phyloP scores from a whole-genome alignment of 2,329 filamentous ascomycete species.

The Raffaelea albimanens region DNA sequence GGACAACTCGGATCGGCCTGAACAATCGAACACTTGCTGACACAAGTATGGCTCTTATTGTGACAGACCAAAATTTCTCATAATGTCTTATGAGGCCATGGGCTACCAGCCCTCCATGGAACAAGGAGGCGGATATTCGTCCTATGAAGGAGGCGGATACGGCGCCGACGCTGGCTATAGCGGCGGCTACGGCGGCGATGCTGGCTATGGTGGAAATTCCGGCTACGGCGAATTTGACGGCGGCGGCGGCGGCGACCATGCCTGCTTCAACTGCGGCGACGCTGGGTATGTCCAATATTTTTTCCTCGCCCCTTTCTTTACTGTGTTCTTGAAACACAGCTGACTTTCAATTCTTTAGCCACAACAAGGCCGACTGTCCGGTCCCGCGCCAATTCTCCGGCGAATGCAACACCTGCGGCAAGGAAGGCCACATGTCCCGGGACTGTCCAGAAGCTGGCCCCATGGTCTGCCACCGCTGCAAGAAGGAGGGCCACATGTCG shows the following conservation, averaged over 20 bases:
- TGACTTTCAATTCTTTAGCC: slow-evolving; percentile 25
- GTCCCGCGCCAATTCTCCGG: slow-evolving; percentile 36
- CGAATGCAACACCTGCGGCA: slow-evolving; percentile 29
- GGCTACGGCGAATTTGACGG: slow-evolving; percentile 9
- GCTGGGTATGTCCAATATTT: slow-evolving; percentile 26
- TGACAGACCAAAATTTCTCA: not conserved
- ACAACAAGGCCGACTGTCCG: slow-evolving; percentile 54
- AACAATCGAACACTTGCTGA: no score
- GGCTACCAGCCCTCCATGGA: not conserved
- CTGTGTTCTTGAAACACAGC: no score
- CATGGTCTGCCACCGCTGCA: slow-evolving; percentile 29
- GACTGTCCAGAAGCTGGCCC: slow-evolving; percentile 34
- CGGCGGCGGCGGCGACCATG: slow-evolving; percentile 26
- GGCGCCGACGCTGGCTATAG: slow-evolving; percentile 7
- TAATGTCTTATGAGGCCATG: not conserved
- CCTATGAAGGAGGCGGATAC: slow-evolving; percentile 5
- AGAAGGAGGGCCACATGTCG: slow-evolving; percentile 41
- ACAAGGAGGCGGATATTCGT: not conserved
- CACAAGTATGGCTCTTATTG: no score
- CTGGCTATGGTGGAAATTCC: slow-evolving; percentile 4
- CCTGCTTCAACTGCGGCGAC: slow-evolving; percentile 53
- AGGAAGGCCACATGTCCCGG: slow-evolving; percentile 42
- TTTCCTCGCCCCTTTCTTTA: not conserved
- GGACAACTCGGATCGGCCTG: no score
- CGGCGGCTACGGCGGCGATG: slow-evolving; percentile 13